Base-by-base conservation (phyloP, 345 rosid genomes). In the Conringia planisiliqua region DNA sequence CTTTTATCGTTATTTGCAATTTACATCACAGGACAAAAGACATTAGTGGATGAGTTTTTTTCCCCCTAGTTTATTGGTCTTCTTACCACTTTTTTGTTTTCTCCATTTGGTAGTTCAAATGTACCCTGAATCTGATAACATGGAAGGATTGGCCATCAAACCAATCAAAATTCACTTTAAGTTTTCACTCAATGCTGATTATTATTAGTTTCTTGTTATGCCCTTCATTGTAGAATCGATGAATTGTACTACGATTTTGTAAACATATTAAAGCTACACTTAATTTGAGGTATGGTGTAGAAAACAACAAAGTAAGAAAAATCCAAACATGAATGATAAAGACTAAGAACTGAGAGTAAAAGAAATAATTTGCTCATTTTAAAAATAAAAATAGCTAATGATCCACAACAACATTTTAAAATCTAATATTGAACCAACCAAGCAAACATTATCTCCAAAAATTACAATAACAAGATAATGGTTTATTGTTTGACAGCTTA, bases 371-470 rank as follows among this genome's bases (percentile, higher is more conserved):
- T 8, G 24, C 9, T 35, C 9, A 6, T 51, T 9, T 2, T 17
- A 14, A 5, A 20, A 24, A 47, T 27, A 27, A 7, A 7, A 17
- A 10, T 1, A 47, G 38, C 2, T 38, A 52, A 39, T 27, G 3
- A 55, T n/a, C 2, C 30, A 55, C 8, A 68, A 54, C 3, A 55
- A 8, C 30, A 27, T 68, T 56, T 54, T 26, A 54, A 6, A 18
- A 16, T 55, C 3, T 55, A 39, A 27, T 40, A 10, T 68, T 40
- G 29, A 27, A 29, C 54, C 52, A 55, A 56, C 73, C 73, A 69
- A 40, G 42, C 54, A 69, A 55, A 42, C 64, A 69, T 69, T 69
- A 69, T 27, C 30, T 27, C 30, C 30, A 27, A 27, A 27, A 27
- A 27, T 27, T 27, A 27, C 3, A 27, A 27, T 27, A 3, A 3